Base-by-base conservation (phyloP, 2,329 filamentous ascomycete genomes). In the Teratosphaeria viscida region DNA sequence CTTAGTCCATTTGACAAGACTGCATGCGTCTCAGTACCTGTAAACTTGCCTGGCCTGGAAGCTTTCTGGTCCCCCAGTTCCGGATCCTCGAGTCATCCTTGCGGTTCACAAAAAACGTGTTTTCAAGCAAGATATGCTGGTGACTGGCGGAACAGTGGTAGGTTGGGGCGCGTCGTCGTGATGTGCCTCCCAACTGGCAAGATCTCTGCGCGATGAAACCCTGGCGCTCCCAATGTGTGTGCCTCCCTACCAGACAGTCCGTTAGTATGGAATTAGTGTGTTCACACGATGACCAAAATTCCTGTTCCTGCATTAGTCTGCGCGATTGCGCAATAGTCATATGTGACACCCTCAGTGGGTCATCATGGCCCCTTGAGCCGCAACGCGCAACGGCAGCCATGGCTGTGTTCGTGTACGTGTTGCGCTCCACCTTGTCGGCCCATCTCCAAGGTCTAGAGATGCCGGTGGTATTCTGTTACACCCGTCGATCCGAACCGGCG, bases 291-390 rank as follows among this genome's bases (percentile, higher is more conserved):
- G 43, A 23, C 43, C 43, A 49, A 49, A 19, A 19, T 23, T 49
- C n/a, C 60, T 53, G 67, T 69, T 65, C 67, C 67, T 69, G 67
- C 67, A 67, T 68, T 68, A 68, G 66, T 62, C 52, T 56, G 14
- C 19, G 26, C 26, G 27, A 53, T 67, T 69, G 66, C 67, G 67
- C 66, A 66, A 67, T 67, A 35, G 43, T 61, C 53, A 65, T 62
- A 62, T 60, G 58, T 63, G 58, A 60, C 49, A 55, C 52, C 59
- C 62, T 65, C 62, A 61, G 57, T 57, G 59, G 57, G 58, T 64
- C 59, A 59, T 57, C 59, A 58, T 52, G 49, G 23, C 6, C 52
- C 23, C 39, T 58, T 14, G 60, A 63, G 63, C 60, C 57, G 60
- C 60, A 56, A 49, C 43, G 43, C 43, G 4, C 19, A 49, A 49